A percentile compares a stretch with the other conserved stretches of the same genome.
Conservation (phyloP, 1,139 yeast genomes). For the Sugiyamaella pinicola region DNA sequence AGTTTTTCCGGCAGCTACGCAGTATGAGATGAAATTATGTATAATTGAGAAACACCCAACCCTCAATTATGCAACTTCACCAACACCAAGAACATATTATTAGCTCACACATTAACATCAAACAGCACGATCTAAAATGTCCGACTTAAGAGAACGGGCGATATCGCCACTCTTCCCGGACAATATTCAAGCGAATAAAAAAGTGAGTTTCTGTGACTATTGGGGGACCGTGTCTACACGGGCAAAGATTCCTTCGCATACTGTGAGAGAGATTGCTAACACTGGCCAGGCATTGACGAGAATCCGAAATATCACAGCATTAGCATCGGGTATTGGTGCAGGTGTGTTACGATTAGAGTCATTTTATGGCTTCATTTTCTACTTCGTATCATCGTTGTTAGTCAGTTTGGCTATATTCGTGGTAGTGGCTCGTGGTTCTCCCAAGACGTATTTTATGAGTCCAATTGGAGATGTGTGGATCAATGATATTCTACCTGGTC, state of each 20-base stretch:
- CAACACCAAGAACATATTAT: too few relatives aligned
- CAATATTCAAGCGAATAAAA: conserved; percentile 28
- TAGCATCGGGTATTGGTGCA: conserved; percentile 68
- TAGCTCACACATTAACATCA: background rate
- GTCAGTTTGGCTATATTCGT: conserved; percentile 50
- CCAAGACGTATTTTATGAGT: conserved; percentile 52
- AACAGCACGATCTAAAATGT: conserved; percentile 14
- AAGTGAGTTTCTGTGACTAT: conserved; percentile 18
- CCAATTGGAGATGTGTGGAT: conserved; percentile 61
- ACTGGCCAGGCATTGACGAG: conserved; percentile 21
- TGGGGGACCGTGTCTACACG: background rate
- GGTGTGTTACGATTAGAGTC: conserved; percentile 75
- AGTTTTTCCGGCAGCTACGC: background rate
- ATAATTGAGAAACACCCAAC: conserved; percentile 8
- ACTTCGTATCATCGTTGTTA: conserved; percentile 51
- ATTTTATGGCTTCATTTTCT: conserved; percentile 60
- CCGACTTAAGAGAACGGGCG: conserved; percentile 21
- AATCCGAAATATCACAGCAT: conserved; percentile 64
- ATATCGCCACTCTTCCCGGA: conserved; percentile 30
- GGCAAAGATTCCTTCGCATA: background rate
- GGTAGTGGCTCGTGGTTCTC: conserved; percentile 49
- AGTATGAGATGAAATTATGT: background rate
- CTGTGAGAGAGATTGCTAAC: background rate
- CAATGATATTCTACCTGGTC: conserved; percentile 57
- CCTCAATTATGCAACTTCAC: conserved; percentile 12